Evolutionary conservation across 2,329 filamentous ascomycete genomes (phyloP), one percentile per base, ranked within the genome.

Genomic region (Microdochium paspali): DNA sequence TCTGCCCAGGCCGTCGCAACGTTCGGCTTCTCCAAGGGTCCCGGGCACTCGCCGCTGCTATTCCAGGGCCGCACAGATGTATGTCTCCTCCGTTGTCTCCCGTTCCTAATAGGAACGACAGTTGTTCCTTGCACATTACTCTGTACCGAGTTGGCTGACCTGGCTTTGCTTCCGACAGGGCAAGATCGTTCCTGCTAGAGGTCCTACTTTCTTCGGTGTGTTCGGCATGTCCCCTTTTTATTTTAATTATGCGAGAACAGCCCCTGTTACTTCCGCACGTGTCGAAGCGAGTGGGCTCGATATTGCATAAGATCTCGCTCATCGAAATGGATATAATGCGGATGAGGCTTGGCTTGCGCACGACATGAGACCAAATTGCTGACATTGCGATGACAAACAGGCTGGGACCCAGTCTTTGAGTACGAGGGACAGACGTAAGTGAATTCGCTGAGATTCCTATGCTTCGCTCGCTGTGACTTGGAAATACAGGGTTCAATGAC

Each of bases 351-450:
- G 31, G 18, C 18, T 21, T 20, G 12, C 23, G 35, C 18, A 40
- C 18, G 12, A 18, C 18, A 21, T 13, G 42, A 10, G 3, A n/a
- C 12, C 18, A 18, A 13, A 10, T 44, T 13, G 5, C 32, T 18
- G 3, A 12, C 5, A 2, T 32, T 49, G 47, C 44, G n/a, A 24
- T 45, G 13, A 24, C 47, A 45, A 44, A 48, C 25, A 95, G 90
- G 91, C 43, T 98, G 93, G 93, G 93, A 98, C 65, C 82, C 93
- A 2, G 85, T 95, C 54, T 98, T 98, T 59, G 93, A 98, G 69
- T 91, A 94, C 56, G 78, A 94, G 54, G 90, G 90, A 39, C 73
- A 88, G 68, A 98, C 93, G 71, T 80, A 64, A 61, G 76, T 67
- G 25, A 30, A 31, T 43, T 3, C 24, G 13, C 18, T 21, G 30